These are phyloP conservation scores for Saccharomycopsis capsularis DNA, from an alignment of 805 yeast species.

Conservation along the genomic window DNA sequence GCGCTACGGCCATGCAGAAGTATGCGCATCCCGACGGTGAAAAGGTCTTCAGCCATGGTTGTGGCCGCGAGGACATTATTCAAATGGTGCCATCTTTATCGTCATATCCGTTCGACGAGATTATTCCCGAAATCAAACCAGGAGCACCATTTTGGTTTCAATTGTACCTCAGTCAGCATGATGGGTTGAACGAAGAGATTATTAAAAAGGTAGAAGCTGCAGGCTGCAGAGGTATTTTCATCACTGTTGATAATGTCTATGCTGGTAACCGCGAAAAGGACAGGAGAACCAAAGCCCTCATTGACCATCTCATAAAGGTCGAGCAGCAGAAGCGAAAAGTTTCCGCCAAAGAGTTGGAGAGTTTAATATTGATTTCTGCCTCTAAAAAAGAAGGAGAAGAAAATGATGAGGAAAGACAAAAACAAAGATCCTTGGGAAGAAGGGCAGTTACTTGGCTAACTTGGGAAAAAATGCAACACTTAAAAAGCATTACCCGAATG, in stretches of 20 bases:
- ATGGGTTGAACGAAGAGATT: conserved; percentile 50
- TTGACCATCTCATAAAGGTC: neutral
- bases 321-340: neutral
- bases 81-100: conserved; percentile 94
- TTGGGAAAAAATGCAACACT: conserved; percentile 57
- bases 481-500: conserved; percentile 47
- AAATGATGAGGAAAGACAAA: conserved; percentile 43
- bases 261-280: conserved; percentile 89
- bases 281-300: conserved; percentile 29
- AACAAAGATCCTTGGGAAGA: conserved; percentile 66
- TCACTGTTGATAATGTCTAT: conserved; percentile 90
- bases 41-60: conserved; percentile 73
- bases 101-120: conserved; percentile 81
- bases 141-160: conserved; percentile 79
- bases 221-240: conserved; percentile 74
- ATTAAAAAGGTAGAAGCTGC: conserved; percentile 64
- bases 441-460: conserved; percentile 65
- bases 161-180: conserved; percentile 71
- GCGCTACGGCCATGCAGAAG: conserved; percentile 88
- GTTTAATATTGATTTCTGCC: conserved; percentile 36
- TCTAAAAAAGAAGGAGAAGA: conserved; percentile 43
- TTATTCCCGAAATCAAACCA: conserved; percentile 57
- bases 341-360: conserved; percentile 3
- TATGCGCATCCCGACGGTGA: conserved; percentile 94
- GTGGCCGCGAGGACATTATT: conserved; percentile 59